Percentiles rank a stretch among this genome's conserved stretches.
Evolutionary conservation across 1,284 basidiomycete species (phyloP).

Genomic region (Peniophora sp.): DNA sequence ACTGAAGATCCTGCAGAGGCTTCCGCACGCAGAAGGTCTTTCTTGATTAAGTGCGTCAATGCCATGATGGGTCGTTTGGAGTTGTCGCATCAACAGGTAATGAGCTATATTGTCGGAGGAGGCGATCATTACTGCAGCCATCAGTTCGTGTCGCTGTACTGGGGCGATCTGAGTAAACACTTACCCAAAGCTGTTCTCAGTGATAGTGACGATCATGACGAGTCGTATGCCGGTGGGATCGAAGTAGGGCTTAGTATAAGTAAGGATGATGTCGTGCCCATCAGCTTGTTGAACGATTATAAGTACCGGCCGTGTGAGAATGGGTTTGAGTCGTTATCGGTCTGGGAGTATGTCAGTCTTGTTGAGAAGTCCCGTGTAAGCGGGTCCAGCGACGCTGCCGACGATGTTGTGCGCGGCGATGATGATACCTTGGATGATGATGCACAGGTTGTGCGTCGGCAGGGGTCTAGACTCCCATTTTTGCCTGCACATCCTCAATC

Average conservation of each 20-base stretch:
- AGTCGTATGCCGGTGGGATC: too few relatives aligned
- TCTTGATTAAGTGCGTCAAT: constrained; percentile 3
- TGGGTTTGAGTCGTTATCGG: neutral
- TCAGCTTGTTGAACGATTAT: neutral
- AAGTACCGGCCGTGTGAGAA: neutral
- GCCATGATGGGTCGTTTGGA: constrained; percentile 3
- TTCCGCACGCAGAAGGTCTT: neutral
- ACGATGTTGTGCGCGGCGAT: neutral
- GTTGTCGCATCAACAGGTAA: constrained; percentile 5
- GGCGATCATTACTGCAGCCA: constrained; percentile 6
- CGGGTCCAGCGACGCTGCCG: neutral
- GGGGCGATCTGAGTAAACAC: neutral
- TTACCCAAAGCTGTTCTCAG: neutral
- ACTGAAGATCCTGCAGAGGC: neutral
- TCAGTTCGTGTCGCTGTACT: constrained; percentile 3
- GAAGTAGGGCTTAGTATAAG: too few relatives aligned
- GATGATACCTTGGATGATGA: too few relatives aligned
- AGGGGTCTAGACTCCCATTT: neutral
- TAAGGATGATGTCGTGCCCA: too few relatives aligned
- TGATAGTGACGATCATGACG: too few relatives aligned
- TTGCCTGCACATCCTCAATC: neutral
- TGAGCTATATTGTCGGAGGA: constrained; percentile 3
- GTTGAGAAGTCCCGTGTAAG: neutral
- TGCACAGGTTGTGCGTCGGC: too few relatives aligned
- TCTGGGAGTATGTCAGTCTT: neutral